Percentiles rank a stretch among this genome's conserved stretches.
Evolutionary conservation across 2,329 filamentous ascomycete species (phyloP).

Genomic region (Talaromyces sp.): DNA sequence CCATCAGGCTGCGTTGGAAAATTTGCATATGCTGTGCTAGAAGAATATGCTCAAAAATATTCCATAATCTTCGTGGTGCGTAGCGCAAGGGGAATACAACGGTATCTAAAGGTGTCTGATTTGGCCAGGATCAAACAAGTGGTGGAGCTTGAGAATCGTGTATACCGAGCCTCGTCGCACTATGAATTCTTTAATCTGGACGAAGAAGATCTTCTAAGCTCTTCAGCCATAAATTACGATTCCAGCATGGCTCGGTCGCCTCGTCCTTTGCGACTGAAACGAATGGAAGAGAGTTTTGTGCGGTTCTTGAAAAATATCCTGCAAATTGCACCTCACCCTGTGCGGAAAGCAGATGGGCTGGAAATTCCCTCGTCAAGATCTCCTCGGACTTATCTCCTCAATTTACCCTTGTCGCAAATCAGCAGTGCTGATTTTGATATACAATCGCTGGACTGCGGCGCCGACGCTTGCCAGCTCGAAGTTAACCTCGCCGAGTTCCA

Average conservation of each 20-base stretch:
- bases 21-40: neutral
- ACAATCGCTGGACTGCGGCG: neutral
- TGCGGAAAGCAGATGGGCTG: neutral
- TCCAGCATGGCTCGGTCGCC: neutral
- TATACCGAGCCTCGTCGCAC: neutral
- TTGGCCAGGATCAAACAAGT: neutral
- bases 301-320: neutral
- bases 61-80: neutral
- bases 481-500: neutral
- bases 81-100: neutral
- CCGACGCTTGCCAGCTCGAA: neutral
- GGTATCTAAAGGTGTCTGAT: neutral
- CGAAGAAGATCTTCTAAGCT: neutral
- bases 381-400: neutral
- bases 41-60: neutral
- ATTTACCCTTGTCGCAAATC: neutral
- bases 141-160: neutral
- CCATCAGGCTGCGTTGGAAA: neutral
- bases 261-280: neutral
- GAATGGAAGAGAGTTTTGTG: neutral
- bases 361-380: neutral
- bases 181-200: conserved; percentile 1
- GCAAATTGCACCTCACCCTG: neutral
- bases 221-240: neutral
- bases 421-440: neutral